Evolutionary conservation across 768 basidiomycete species (phyloP), one percentile per base, ranked within the genome.

Genomic region (Podaxis sp.): DNA sequence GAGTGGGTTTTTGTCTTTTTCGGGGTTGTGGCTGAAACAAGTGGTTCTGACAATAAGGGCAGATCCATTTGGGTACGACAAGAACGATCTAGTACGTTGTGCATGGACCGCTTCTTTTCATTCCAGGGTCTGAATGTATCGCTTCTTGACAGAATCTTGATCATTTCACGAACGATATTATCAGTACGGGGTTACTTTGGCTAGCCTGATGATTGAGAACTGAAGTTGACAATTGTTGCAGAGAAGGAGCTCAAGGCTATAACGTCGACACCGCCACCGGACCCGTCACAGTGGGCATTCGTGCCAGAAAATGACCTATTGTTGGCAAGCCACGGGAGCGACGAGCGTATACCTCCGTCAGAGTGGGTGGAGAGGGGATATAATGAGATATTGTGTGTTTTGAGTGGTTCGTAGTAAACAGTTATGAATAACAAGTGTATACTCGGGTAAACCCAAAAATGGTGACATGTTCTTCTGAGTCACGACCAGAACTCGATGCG

Each of bases 101-200:
- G 53, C 30, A 30, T 48, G 66, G 12, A 17, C 48, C 11, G 19
- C n/a, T 67, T 44, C 30, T 52, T 5, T 42, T n/a, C 42, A 38
- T 44, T 38, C 28, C 53, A 13, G 17, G 11, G 30, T 13, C 46
- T 52, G 11, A 24, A 33, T 42, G 51, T 33, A 33, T 57, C 51
- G 28, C 51, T 24, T 15, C 26, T 36, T 15, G 24, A 38, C 67
- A 83, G 83, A 87, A 88, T 71, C 78, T 89, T 67, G 88, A 90
- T 68, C 85, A 89, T 71, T 89, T 88, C 73, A 89, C 88, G 57
- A 84, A 84, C 68, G 86, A 83, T 68, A 87, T 89, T 70, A 88
- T 89, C 66, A 82, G 87, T 83, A 70, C 67, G 80, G 8, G 33
- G 33, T 9, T 77, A 30, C 28, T 30, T 30, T 30, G 12, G 46